Evolutionary conservation across 495 filamentous ascomycete genomes (phyloP).

Genomic region (Neurospora sp.): DNA sequence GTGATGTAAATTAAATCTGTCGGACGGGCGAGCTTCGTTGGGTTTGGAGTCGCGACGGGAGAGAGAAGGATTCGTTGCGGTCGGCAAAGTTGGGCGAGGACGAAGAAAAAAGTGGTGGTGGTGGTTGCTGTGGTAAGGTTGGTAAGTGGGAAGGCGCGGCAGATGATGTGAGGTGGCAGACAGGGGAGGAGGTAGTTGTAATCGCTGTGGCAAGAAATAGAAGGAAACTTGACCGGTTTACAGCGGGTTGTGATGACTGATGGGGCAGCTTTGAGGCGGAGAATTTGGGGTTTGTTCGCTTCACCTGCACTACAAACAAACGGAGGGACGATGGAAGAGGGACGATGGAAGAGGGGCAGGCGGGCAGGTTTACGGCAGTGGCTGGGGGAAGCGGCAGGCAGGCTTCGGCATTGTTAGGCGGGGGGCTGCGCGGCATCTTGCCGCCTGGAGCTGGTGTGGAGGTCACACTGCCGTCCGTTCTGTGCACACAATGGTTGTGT

Average conservation of each 20-base stretch:
- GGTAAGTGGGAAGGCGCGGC: background rate
- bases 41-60: background rate
- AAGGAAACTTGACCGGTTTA: background rate
- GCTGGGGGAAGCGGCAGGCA: background rate
- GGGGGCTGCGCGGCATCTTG: background rate
- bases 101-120: background rate
- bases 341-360: no score
- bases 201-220: background rate
- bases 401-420: background rate
- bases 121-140: conserved; percentile 8
- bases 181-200: background rate
- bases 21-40: background rate
- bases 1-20: background rate
- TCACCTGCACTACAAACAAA: background rate
- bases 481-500: background rate
- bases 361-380: background rate
- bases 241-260: background rate
- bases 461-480: background rate
- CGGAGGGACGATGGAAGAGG: no score
- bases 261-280: conserved; percentile 3
- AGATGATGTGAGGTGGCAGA: background rate
- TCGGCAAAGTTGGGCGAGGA: background rate
- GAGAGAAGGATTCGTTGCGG: background rate
- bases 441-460: background rate
- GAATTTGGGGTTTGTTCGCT: conserved; percentile 6